A percentile compares a stretch with the other conserved stretches of the same genome.
Evolutionary conservation across 2,329 filamentous ascomycete genomes (phyloP).

Genomic region (Fusarium beomiforme): DNA sequence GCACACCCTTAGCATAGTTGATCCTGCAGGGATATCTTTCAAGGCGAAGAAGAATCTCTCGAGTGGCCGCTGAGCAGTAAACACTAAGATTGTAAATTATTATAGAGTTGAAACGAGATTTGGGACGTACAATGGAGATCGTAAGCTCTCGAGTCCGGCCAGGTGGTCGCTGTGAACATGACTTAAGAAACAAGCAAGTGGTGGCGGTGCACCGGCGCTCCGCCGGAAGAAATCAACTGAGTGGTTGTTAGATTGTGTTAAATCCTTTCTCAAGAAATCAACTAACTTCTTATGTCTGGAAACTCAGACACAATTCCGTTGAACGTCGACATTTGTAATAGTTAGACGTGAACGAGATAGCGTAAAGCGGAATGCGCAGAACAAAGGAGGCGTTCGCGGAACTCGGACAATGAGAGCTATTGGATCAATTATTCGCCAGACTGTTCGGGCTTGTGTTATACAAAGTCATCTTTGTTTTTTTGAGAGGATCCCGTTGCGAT

Average conservation of each 20-base stretch:
- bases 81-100: conserved; percentile 58
- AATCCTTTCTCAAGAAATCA: neutral
- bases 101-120: too few relatives aligned
- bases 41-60: conserved; percentile 81
- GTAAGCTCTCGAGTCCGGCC: conserved; percentile 78
- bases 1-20: conserved; percentile 80
- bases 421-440: rapidly evolving
- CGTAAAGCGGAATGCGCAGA: neutral
- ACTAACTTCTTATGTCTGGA: conserved; percentile 74
- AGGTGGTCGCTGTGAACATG: conserved; percentile 95
- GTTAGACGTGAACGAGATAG: neutral
- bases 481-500: neutral
- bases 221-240: conserved; percentile 84
- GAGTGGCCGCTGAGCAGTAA: conserved; percentile 88
- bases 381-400: neutral
- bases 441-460: conserved; percentile 38
- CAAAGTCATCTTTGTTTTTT: neutral
- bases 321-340: conserved; percentile 76
- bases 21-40: conserved; percentile 83
- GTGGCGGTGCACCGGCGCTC: conserved; percentile 63
- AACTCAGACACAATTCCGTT: conserved; percentile 79
- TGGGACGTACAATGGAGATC: conserved; percentile 73
- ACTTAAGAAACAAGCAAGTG: conserved; percentile 87
- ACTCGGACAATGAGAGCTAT: neutral
- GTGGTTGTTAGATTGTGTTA: neutral